Evolutionary conservation across 2,329 filamentous ascomycete species (phyloP).

Genomic region (Nemania abortiva): DNA sequence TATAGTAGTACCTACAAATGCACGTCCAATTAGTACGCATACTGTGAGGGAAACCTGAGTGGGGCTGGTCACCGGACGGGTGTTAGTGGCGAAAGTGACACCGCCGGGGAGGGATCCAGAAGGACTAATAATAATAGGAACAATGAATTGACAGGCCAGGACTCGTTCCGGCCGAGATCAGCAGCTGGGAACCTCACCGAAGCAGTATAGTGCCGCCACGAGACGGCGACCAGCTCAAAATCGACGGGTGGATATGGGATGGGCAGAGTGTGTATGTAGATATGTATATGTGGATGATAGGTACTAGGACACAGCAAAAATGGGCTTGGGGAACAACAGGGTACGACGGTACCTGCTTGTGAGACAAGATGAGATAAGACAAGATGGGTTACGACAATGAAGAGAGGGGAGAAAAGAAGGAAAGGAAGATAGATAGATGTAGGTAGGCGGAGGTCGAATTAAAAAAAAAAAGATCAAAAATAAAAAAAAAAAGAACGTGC

Average conservation of each 20-base stretch:
- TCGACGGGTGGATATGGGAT: slow-evolving; percentile 28
- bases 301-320: slow-evolving; percentile 10
- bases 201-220: slow-evolving; percentile 41
- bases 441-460: background rate
- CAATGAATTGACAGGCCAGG: slow-evolving; percentile 43
- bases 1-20: slow-evolving; percentile 13
- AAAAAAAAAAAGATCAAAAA: background rate
- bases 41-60: slow-evolving; percentile 34
- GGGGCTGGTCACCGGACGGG: slow-evolving; percentile 45
- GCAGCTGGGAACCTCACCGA: slow-evolving; percentile 40
- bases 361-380: background rate
- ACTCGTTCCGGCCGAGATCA: slow-evolving; percentile 44
- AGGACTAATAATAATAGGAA: slow-evolving; percentile 38
- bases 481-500: slow-evolving; percentile 15
- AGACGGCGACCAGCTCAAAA: slow-evolving; percentile 37
- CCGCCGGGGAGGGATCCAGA: slow-evolving; percentile 39
- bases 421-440: slow-evolving; percentile 12
- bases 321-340: background rate
- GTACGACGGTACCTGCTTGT: background rate
- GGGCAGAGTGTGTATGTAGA: background rate
- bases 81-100: slow-evolving; percentile 45
- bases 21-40: slow-evolving; percentile 40
- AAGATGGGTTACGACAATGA: background rate
- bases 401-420: background rate
- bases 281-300: slow-evolving; percentile 17